Evolutionary conservation across 163 green algal species (phyloP).

Genomic region (Scenedesmus sp.): DNA sequence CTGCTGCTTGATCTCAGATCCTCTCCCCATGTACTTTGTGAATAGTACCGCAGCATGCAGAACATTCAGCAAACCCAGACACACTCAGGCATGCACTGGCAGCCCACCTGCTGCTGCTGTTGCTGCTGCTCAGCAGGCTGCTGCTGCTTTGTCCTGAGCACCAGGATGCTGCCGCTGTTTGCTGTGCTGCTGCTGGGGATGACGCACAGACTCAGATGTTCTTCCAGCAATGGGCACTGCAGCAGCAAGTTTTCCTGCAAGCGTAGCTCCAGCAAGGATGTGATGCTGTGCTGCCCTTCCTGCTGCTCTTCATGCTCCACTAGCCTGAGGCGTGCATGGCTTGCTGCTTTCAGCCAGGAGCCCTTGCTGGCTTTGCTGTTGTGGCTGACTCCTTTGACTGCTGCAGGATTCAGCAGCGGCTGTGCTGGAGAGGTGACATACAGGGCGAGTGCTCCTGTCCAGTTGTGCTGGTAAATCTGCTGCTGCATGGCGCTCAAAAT

Average conservation of each 20-base stretch:
- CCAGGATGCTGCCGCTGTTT: not conserved
- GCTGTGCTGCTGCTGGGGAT: not conserved
- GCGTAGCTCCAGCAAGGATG: not conserved
- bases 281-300: not conserved
- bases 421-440: constrained; percentile 6
- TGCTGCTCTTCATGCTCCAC: not conserved
- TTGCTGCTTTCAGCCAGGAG: constrained; percentile 22
- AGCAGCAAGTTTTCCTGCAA: not conserved
- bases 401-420: not conserved
- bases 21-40: not conserved
- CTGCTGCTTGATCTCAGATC: too few species aligned
- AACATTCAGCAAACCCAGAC: not conserved
- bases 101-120: not conserved
- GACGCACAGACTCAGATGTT: not conserved
- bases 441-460: constrained; percentile 15
- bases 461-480: constrained; percentile 27
- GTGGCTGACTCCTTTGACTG: not conserved
- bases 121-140: not conserved
- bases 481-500: not conserved
- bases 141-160: constrained; percentile 7
- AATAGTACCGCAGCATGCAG: not conserved
- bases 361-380: not conserved
- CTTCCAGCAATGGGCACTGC: not conserved
- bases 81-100: not conserved
- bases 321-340: constrained; percentile 24